Evolutionary conservation across 1,284 basidiomycete species (phyloP), one percentile per base, ranked within the genome.

Genomic region (Rhodotorula mucilaginosa): DNA sequence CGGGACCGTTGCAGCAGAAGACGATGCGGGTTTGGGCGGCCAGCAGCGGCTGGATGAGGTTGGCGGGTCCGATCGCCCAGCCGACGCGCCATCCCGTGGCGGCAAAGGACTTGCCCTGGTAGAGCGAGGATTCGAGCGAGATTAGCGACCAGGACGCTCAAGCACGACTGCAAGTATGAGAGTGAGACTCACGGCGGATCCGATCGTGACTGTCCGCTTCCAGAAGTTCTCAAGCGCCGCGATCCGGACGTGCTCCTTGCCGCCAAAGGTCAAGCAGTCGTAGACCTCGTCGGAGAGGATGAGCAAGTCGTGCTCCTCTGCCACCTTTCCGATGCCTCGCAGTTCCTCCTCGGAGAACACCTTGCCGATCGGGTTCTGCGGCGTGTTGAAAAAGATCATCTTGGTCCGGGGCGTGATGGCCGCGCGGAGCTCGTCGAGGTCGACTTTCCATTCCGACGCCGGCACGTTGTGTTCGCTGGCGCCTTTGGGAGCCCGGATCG

Each of bases 241-340:
- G 76, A 99, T 91, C 65, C 95, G 89, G 68, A 94, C 84, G 81
- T 99, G 97, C 79, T 77, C 90, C 44, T 57, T 57, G 88, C 59
- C 85, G 88, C 96, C 92, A 79, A 90, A 97, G 8, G 95, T 88
- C 49, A 99, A 87, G 79, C 90, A 92, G 79, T 99, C 97, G 81
- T 99, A 99, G 47, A 97, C 95, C 87, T 99, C 97, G 82, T 99
- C 97, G 1, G 94, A 85, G 84, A 98, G 90, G 44, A 98, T 90
- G 52, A 99, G 83, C 23, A 98, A 85, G 81, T 99, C 94, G 82
- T 91, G 90, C 83, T 98, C 92, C 79, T 94, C 88, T 2, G 93
- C 93, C 26, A 99, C 82, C 61, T 85, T 85, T 49, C 95, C 93
- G 69, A 99, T 92, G 68, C 86, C 84, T 75, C 90, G 88, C 8